Base-by-base conservation (phyloP, 345 rosid species). In the Linum trigynum region DNA sequence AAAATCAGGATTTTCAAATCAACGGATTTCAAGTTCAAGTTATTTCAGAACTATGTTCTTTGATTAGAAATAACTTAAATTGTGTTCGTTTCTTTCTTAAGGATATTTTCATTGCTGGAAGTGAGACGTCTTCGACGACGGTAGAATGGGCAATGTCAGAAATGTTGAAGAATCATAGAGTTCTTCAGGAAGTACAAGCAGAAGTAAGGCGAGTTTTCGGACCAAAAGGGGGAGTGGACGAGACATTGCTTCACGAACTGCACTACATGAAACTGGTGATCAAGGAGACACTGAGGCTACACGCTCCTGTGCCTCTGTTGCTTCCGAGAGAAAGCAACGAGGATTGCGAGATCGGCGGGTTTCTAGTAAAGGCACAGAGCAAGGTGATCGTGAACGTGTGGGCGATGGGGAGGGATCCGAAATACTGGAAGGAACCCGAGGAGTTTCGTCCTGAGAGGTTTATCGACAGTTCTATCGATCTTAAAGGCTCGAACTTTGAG, bases 391-490 rank as follows among this genome's bases (percentile, higher is more conserved):
- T 71, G n/a, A 68, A 68, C 15, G 56, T 36, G 4, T 68, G 67
- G 67, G 73, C 64, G 7, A 65, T 66, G 3, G 56, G 65, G 50
- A 74, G 71, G 14, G 74, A 74, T 66, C 68, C 74, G 0, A 4
- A 0, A 4, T 48, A 39, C 12, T 74, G 73, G 73, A 57, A 6
- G 4, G 61, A 74, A 8, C 39, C 73, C 7, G 77, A 74, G 2
- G 66, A 11, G 9, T 70, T 66, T 53, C 3, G 5, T 7, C 71
- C 74, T 0, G 78, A 70, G 61, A 69, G 78, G 41, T 74, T 74
- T 32, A n/a, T 57, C 0, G 51, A 70, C 11, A 40, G 39, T 38
- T 35, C 62, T 2, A 12, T 65, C 38, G 81, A 77, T 38, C 70
- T 14, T 32, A 67, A 42, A 38, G 75, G 81, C 5, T 40, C 5